Base-by-base conservation (phyloP, 768 basidiomycete genomes). In the Podaxis sp. region DNA sequence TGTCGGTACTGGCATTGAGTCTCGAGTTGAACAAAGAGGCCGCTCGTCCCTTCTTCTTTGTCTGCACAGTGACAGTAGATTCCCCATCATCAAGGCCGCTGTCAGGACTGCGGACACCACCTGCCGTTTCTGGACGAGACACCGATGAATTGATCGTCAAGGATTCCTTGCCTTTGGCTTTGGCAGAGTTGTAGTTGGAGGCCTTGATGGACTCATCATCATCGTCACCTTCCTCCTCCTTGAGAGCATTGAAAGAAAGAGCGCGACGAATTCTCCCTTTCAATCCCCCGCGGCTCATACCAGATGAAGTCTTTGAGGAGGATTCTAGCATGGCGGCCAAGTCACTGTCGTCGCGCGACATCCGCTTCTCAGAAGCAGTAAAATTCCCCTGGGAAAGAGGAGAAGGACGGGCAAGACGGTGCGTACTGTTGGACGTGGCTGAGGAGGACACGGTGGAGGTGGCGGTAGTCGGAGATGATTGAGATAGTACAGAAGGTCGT, bases 1-100 rank as follows among this genome's bases (percentile, higher is more conserved):
- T 96, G 74, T 96, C 95, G 40, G 94, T 95, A 59, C 88, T 90
- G 41, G 88, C 85, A 73, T 96, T 96, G 69, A 91, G 76, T 65
- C 90, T 87, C 66, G 91, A 86, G 74, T 95, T 97, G 82, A 99
- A 96, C 66, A 98, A 72, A 22, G 87, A 82, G 48, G 88, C 85
- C 0, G 87, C 87, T 17, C 88, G 87, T 48, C 85, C 83, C 72
- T 85, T 85, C 76, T 90, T 92, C 82, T 91, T 91, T 8, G 80
- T 77, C 48, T 80, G 82, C 0, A 78, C 77, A 1, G 83, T 83
- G 50, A 80, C 73, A 11, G 78, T 77, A 20, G 76, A 78, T 28
- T 72, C 74, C 57, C 69, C 77, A 71, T 79, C 83, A 66, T 79
- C 80, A 36, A 63, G 71, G n/a, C 67, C 69, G 60, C 71, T 74